Percentiles rank a stretch among this genome's conserved stretches.
These are phyloP conservation scores for Zygosaccharomyces gambellarensis DNA, from an alignment of 805 yeast genomes.

Conservation along the genomic window DNA sequence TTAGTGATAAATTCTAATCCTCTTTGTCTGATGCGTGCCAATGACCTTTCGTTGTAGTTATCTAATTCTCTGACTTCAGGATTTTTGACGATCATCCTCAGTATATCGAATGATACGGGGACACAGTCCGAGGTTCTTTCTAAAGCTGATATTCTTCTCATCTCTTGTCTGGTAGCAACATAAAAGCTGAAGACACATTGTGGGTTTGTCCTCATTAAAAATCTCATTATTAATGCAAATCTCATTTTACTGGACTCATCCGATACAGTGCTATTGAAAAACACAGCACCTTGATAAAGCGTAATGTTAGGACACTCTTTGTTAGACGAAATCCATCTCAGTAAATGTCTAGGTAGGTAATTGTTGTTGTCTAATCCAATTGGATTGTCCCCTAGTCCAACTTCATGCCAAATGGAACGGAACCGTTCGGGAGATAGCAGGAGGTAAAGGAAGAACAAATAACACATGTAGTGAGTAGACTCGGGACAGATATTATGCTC, in stretches of 20 bases:
- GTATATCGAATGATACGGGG: constrained; percentile 33
- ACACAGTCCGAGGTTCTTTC: constrained; percentile 33
- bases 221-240: constrained; percentile 32
- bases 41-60: constrained; percentile 18
- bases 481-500: constrained; percentile 28
- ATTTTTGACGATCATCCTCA: constrained; percentile 28
- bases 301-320: constrained; percentile 31
- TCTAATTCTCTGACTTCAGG: constrained; percentile 31
- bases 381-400: constrained; percentile 36
- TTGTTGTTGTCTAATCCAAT: constrained; percentile 32
- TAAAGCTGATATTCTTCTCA: constrained; percentile 32
- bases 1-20: constrained; percentile 18
- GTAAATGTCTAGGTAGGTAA: constrained; percentile 37
- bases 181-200: constrained; percentile 33
- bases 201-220: constrained; percentile 34
- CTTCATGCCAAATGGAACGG: constrained; percentile 29
- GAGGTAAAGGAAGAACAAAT: constrained; percentile 35
- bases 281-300: constrained; percentile 34
- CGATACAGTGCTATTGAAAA: constrained; percentile 32
- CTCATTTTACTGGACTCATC: constrained; percentile 37
- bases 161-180: constrained; percentile 27
- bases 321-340: constrained; percentile 34
- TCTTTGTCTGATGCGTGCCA: constrained; percentile 22
- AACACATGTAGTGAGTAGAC: constrained; percentile 22
- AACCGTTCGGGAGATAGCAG: constrained; percentile 39